Conservation (phyloP, 768 basidiomycete species). For the Podaxis rugospora region DNA sequence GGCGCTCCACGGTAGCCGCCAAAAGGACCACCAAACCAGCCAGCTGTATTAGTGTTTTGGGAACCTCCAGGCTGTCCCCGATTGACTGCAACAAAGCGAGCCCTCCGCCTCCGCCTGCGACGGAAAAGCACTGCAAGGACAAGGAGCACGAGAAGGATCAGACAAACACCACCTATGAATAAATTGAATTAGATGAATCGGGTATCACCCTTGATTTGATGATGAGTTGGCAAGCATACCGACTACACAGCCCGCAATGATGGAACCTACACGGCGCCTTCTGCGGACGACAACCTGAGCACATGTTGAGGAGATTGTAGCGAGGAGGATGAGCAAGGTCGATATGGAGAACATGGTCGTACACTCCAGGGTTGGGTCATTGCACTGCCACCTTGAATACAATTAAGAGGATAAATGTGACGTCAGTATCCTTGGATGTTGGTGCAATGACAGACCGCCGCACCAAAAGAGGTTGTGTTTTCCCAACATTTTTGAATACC, state of each 20-base stretch:
- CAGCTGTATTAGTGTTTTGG: background rate
- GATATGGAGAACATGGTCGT: background rate
- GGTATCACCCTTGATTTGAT: background rate
- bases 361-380: background rate
- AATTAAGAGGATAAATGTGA: background rate
- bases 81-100: background rate
- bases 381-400: background rate
- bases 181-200: background rate
- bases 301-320: background rate
- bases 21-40: background rate
- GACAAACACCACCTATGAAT: background rate
- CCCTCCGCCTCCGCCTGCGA: background rate
- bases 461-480: background rate
- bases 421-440: background rate
- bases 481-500: background rate
- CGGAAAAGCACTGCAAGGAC: background rate
- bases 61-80: background rate
- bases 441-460: background rate
- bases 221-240: background rate
- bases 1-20: background rate
- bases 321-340: background rate
- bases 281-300: background rate
- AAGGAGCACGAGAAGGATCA: background rate
- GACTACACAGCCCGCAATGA: background rate
- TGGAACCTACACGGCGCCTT: background rate